phyloP scores from a whole-genome alignment of 2,329 filamentous ascomycete species.

The Fusarium continuum region DNA sequence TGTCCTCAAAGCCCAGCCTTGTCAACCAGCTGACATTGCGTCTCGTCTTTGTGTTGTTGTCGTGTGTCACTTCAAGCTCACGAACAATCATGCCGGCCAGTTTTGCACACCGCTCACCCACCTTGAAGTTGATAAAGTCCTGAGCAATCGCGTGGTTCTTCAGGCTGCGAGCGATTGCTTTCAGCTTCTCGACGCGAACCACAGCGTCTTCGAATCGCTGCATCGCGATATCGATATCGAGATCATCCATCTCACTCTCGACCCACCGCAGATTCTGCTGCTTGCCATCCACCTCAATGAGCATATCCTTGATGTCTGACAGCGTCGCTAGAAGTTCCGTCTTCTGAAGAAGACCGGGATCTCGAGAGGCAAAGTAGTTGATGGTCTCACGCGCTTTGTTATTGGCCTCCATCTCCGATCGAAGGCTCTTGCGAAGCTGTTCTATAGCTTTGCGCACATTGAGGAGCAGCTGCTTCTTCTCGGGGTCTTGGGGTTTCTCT shows the following conservation, averaged over 20 bases:
- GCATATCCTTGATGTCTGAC: constrained; percentile 83
- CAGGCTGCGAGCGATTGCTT: constrained; percentile 78
- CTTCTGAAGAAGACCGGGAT: constrained; percentile 80
- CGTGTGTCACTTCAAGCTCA: constrained; percentile 80
- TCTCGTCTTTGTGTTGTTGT: constrained; percentile 79
- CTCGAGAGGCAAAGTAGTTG: constrained; percentile 83
- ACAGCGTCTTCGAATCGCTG: constrained; percentile 90
- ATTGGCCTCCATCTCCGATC: constrained; percentile 86
- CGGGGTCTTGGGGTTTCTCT: constrained; percentile 79
- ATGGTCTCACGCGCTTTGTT: constrained; percentile 86
- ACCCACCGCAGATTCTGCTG: constrained; percentile 97
- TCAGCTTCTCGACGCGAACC: constrained; percentile 82
- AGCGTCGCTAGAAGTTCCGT: constrained; percentile 81
- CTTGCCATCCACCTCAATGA: constrained; percentile 95
- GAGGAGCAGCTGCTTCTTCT: constrained; percentile 83
- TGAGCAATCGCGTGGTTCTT: constrained; percentile 89
- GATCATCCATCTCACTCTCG: constrained; percentile 91
- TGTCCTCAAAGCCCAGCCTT: constrained; percentile 88
- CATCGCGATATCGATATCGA: constrained; percentile 94
- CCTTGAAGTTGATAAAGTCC: constrained; percentile 90
- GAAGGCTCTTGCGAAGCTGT: constrained; percentile 84
- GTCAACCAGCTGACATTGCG: constrained; percentile 86
- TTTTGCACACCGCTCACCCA: constrained; percentile 82
- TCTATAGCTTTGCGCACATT: constrained; percentile 94
- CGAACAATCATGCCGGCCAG: constrained; percentile 80